A percentile compares a stretch with the other conserved stretches of the same genome.
These are phyloP conservation scores for Groenewaldozyma sp. DNA, from an alignment of 1,139 yeast species.

Conservation along the genomic window DNA sequence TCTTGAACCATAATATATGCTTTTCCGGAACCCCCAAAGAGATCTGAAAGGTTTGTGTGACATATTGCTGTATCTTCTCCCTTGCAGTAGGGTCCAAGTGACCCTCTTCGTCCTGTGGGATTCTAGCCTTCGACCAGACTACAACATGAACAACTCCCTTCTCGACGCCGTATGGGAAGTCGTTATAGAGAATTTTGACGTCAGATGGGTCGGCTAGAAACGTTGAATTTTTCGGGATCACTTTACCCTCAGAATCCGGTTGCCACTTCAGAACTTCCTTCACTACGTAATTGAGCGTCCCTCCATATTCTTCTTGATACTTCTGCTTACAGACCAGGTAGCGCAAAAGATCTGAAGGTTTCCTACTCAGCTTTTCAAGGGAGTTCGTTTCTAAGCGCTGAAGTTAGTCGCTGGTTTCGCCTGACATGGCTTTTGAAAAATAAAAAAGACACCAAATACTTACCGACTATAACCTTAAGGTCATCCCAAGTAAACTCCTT, in stretches of 20 bases:
- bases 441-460: conserved; percentile 4
- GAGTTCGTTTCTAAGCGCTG: conserved; percentile 17
- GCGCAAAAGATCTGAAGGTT: conserved; percentile 27
- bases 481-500: conserved; percentile 23
- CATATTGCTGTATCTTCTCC: conserved; percentile 22
- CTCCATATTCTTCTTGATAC: conserved; percentile 22
- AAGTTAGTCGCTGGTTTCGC: not conserved
- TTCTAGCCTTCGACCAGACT: conserved; percentile 32
- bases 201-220: conserved; percentile 25
- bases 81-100: conserved; percentile 22
- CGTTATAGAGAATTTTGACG: conserved; percentile 30
- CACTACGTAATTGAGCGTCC: conserved; percentile 26
- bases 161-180: conserved; percentile 35
- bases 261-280: conserved; percentile 26
- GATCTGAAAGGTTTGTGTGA: conserved; percentile 23
- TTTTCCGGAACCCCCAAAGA: conserved; percentile 19
- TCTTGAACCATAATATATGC: conserved; percentile 33
- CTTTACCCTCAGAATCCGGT: conserved; percentile 9
- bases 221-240: conserved; percentile 12
- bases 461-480: conserved; percentile 21
- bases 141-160: conserved; percentile 31
- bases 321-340: conserved; percentile 27
- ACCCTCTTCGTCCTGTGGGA: conserved; percentile 25
- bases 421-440: not conserved
- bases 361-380: conserved; percentile 24